Percentiles rank a stretch among this genome's conserved stretches.
Evolutionary conservation across 192 early-diverging fungal species (phyloP).

Genomic region (Gaertneriomyces sp.): DNA sequence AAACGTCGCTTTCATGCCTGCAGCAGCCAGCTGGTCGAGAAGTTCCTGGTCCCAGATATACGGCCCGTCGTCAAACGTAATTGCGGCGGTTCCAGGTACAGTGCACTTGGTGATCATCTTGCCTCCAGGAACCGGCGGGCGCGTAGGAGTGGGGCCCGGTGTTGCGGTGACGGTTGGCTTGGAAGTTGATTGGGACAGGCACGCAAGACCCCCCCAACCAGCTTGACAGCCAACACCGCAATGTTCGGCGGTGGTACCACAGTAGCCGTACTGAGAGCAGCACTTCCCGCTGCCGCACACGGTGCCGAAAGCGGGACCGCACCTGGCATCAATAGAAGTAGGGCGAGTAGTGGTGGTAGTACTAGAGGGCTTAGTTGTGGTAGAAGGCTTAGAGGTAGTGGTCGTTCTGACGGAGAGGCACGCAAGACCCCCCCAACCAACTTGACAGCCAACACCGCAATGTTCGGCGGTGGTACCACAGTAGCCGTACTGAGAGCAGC

Average conservation of each 20-base stretch:
- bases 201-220: background rate
- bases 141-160: background rate
- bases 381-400: no score
- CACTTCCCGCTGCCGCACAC: background rate
- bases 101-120: slow-evolving; percentile 20
- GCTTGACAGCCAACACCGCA: slow-evolving; percentile 26
- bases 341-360: no score
- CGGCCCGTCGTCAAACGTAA: slow-evolving; percentile 70
- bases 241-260: slow-evolving; percentile 20
- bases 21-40: slow-evolving; percentile 40
- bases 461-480: no score
- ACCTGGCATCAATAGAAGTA: background rate
- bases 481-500: no score
- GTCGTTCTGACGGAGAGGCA: no score
- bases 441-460: no score
- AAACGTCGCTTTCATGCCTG: slow-evolving; percentile 55
- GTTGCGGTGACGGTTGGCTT: background rate
- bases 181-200: background rate
- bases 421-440: no score
- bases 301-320: background rate
- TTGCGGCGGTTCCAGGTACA: slow-evolving; percentile 19
- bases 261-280: slow-evolving; percentile 25
- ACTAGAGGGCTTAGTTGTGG: no score
- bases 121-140: slow-evolving; percentile 6
- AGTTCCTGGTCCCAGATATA: slow-evolving; percentile 43